A percentile compares a stretch with the other conserved stretches of the same genome.
These are phyloP conservation scores for Paxillus ammoniavirescens DNA, from an alignment of 768 basidiomycete species.

Conservation along the genomic window DNA sequence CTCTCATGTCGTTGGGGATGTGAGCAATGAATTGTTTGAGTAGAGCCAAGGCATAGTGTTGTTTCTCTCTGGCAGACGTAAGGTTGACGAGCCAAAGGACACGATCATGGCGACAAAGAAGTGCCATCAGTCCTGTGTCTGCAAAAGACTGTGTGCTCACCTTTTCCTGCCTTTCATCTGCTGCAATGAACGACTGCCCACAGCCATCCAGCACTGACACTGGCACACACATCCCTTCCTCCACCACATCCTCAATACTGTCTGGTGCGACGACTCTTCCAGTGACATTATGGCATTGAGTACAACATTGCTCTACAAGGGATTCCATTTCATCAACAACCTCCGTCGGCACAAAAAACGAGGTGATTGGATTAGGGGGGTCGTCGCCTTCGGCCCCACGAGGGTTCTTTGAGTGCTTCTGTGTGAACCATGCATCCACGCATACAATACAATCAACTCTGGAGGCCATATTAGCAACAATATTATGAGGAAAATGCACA, in stretches of 20 bases:
- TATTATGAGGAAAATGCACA: too few relatives aligned
- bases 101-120: too few relatives aligned
- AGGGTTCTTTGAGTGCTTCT: slow-evolving; percentile 23
- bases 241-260: slow-evolving; percentile 3
- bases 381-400: neutral
- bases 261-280: neutral
- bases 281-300: neutral
- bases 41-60: too few relatives aligned
- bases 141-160: too few relatives aligned
- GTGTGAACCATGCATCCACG: too few relatives aligned
- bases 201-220: slow-evolving; percentile 33
- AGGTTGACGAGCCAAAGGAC: too few relatives aligned
- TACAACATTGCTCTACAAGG: neutral
- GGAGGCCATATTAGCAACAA: too few relatives aligned
- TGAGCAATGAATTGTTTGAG: neutral
- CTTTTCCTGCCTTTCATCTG: slow-evolving; percentile 5
- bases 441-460: too few relatives aligned
- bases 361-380: too few relatives aligned
- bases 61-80: too few relatives aligned
- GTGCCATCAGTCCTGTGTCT: too few relatives aligned
- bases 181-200: neutral
- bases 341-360: neutral
- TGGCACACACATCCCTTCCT: slow-evolving; percentile 25
- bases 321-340: slow-evolving; percentile 21
- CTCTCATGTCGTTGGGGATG: neutral